A percentile compares a stretch with the other conserved stretches of the same genome.
These are phyloP conservation scores for Aspergillus quadricinctus DNA, from an alignment of 2,329 filamentous ascomycete genomes.

Conservation along the genomic window DNA sequence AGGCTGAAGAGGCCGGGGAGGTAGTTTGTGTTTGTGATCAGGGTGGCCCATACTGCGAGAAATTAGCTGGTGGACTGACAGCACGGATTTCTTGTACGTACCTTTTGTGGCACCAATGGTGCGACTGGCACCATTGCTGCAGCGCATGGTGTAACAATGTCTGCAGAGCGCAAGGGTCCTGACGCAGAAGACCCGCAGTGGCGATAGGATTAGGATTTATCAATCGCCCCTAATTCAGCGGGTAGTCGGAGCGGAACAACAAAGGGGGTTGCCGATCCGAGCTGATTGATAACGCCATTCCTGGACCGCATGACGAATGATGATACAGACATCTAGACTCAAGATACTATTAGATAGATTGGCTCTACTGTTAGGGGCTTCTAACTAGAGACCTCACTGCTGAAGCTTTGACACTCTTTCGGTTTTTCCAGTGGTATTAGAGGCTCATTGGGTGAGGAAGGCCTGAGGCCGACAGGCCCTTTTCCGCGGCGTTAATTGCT, in stretches of 20 bases:
- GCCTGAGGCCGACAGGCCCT: too few relatives aligned
- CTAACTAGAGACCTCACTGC: too few relatives aligned
- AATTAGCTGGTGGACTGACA: not conserved
- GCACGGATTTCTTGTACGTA: not conserved
- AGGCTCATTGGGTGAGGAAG: too few relatives aligned
- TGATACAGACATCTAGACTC: too few relatives aligned
- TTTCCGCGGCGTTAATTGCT: too few relatives aligned
- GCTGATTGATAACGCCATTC: not conserved
- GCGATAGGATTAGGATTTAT: not conserved
- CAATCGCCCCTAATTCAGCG: not conserved
- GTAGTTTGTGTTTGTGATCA: conserved; percentile 82
- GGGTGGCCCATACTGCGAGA: conserved; percentile 70
- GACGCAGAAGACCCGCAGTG: not conserved
- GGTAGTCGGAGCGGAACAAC: not conserved
- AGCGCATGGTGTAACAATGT: not conserved
- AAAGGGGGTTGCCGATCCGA: not conserved
- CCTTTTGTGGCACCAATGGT: not conserved
- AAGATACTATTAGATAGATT: too few relatives aligned
- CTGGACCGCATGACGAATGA: too few relatives aligned
- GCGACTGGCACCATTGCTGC: not conserved
- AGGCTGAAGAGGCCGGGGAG: conserved; percentile 79
- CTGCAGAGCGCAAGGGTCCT: not conserved
- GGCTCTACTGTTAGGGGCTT: too few relatives aligned
- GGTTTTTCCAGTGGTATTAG: too few relatives aligned
- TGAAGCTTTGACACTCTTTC: too few relatives aligned